phyloP scores from a whole-genome alignment of 805 yeast genomes.

The Starmerella sirachaensis region DNA sequence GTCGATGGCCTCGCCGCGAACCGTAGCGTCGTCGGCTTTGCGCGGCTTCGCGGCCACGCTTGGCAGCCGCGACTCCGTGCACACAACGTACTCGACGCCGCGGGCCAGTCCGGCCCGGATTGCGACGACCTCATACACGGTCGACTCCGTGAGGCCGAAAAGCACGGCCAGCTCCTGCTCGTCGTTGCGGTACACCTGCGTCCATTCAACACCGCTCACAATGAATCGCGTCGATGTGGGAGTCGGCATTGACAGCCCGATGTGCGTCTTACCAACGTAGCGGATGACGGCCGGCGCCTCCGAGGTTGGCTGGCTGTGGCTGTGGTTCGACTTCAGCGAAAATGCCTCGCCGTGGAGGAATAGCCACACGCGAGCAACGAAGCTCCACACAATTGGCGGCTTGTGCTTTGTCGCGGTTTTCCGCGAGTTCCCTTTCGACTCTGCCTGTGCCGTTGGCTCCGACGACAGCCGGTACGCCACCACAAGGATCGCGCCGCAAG shows the following conservation, averaged over 20 bases:
- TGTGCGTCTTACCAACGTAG: constrained; percentile 6
- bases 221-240: constrained; percentile 1
- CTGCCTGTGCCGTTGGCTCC: neutral
- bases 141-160: constrained; percentile 7
- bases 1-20: constrained; percentile 5
- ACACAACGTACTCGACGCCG: neutral
- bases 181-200: constrained; percentile 8
- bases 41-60: constrained; percentile 7
- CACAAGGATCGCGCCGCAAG: too few relatives aligned
- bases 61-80: constrained; percentile 4
- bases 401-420: neutral
- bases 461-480: neutral
- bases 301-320: neutral
- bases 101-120: neutral
- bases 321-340: too few relatives aligned
- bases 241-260: constrained; percentile 4
- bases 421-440: neutral
- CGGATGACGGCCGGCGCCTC: constrained; percentile 1
- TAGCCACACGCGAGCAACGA: constrained; percentile 2
- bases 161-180: constrained; percentile 5
- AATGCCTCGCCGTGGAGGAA: constrained; percentile 1
- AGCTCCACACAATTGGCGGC: constrained; percentile 2
- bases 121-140: constrained; percentile 4
- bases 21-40: constrained; percentile 2
- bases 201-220: constrained; percentile 11